These are phyloP conservation scores for Crithidia brevicula DNA, from an alignment of 208 protist species.

Conservation along the genomic window DNA sequence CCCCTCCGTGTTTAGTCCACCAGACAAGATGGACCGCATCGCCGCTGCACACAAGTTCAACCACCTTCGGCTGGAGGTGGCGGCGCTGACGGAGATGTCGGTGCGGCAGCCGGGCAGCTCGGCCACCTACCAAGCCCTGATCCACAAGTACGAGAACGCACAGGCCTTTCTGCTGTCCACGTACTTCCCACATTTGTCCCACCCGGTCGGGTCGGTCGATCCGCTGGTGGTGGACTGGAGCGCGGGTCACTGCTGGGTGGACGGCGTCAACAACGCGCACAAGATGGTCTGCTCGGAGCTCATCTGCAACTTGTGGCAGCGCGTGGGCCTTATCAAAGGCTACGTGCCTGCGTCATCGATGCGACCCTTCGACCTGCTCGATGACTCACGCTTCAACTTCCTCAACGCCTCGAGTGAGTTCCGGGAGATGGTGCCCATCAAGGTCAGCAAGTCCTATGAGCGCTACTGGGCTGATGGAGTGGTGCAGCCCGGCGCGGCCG, in stretches of 20 bases:
- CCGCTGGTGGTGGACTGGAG: constrained; percentile 35
- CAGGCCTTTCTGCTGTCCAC: constrained; percentile 46
- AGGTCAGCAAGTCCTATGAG: constrained; percentile 15
- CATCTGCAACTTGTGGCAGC: constrained; percentile 76
- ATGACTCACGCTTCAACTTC: constrained; percentile 80
- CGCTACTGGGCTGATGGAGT: constrained; percentile 19
- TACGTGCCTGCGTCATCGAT: constrained; percentile 81
- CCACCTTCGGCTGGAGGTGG: constrained; percentile 51
- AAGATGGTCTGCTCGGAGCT: constrained; percentile 83
- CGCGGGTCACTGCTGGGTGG: constrained; percentile 53
- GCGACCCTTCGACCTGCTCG: constrained; percentile 81
- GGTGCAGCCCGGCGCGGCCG: neutral
- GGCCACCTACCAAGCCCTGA: constrained; percentile 19
- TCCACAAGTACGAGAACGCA: constrained; percentile 43
- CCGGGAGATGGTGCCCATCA: constrained; percentile 45
- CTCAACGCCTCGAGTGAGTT: constrained; percentile 25
- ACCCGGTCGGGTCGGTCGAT: neutral
- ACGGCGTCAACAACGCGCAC: constrained; percentile 60
- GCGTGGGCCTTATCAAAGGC: constrained; percentile 51
- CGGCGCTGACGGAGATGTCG: constrained; percentile 36
- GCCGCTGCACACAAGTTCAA: constrained; percentile 75
- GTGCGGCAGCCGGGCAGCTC: constrained; percentile 2
- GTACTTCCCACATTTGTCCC: constrained; percentile 71
- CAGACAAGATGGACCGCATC: constrained; percentile 90
- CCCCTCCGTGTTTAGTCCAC: constrained; percentile 64